Base-by-base conservation (phyloP, 306 rosid species). In the Medicago arabica region DNA sequence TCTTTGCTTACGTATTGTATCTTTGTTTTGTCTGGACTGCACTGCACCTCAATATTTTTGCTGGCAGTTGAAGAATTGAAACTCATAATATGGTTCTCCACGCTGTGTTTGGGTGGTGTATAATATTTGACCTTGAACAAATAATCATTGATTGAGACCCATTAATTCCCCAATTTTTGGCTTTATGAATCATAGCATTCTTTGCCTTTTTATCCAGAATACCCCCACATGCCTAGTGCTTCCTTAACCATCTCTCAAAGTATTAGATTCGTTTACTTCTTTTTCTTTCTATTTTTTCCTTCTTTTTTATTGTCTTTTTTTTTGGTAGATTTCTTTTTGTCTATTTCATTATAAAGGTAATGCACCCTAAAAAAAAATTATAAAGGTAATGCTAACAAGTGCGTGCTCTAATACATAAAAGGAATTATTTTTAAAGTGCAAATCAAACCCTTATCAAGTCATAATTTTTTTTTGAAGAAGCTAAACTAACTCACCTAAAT, bases 121-220 rank as follows among this genome's bases (percentile, higher is more conserved):
- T 23, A 50, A 14, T 43, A 59, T 78, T 70, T 67, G 78, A 78
- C 77, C 83, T 75, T 70, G 6, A 40, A 58, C 67, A 61, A 60
- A 25, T 18, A 77, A 87, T 85, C 78, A 89, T 91, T 91, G 74
- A 74, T 25, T 34, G 65, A 71, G 72, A 70, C 82, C 86, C 69
- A 50, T 68, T 86, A 79, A 36, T 84, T 41, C 80, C 89, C 46
- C 47, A 60, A 57, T 76, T 69, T 53, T 67, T 66, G 83, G 85
- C 85, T 83, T 78, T 78, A 78, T 9, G 49, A 84, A 81, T 84
- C 67, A 79, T 81, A 55, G 41, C 75, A 18, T 80, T 80, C 50
- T 81, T 54, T 72, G 67, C 83, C 81, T 83, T 88, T 80, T 70
- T 87, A 65, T 85, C 84, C 41, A 18, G 6, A 72, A 57, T 76